Evolutionary conservation across 148 eudicot genomes (phyloP), one percentile per base, ranked within the genome.

Genomic region (Vaccinium myrtillus): DNA sequence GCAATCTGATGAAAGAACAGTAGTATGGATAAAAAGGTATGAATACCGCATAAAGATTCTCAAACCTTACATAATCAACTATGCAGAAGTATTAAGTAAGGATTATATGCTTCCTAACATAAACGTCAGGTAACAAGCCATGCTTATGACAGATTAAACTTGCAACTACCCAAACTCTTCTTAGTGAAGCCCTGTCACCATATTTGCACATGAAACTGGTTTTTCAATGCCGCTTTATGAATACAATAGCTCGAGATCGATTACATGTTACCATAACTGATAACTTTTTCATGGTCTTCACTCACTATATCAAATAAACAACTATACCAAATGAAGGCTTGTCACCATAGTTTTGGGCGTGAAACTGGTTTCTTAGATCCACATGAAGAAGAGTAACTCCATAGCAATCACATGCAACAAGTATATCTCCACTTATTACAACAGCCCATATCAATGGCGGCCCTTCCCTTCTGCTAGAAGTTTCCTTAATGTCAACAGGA

Each of bases 1-100:
- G 77, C 67, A 25, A 25, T 23, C 32, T 39, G 25, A 54, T 65
- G 81, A 89, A 82, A 87, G 25, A 58, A 71, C 8, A 84, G 76
- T 83, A 86, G 48, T 15, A 87, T 65, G 67, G 21, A 71, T 2
- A 81, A 58, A 19, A 74, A 43, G 27, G 32, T 78, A 27, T 79
- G 25, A 43, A 58, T 2, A 2, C 54, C 32, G 2, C 36, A 58
- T 32, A 18, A 11, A 81, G 55, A 85, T 43, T 54, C 39, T 27
- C 21, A 50, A 3, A n/a, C 50, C 55, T 12, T 79, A 36, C 49
- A 79, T 54, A 23, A 56, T 53, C 54, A 36, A 63, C 4, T 36
- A 58, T 43, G 23, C 53, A 49, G 21, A 2, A 67, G 39, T 53
- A 51, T 49, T 25, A 11, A 48, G 14, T 1, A 30, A 73, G 32